Evolutionary conservation across 2,329 filamentous ascomycete species (phyloP).

Genomic region (Xylaria sp.): DNA sequence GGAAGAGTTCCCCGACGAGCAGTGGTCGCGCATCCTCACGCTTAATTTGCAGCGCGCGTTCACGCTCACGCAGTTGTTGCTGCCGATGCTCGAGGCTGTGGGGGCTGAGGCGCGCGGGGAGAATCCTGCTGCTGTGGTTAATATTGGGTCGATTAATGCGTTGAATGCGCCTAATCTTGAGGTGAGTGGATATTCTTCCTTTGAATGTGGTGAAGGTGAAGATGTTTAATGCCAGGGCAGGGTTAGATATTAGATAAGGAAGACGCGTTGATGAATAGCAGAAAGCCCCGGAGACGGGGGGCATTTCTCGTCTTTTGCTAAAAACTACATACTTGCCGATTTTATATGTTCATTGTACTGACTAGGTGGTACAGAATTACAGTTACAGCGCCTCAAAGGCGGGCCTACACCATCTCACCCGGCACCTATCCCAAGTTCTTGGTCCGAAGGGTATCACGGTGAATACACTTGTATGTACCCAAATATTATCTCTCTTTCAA

Average conservation of each 20-base stretch:
- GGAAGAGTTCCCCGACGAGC: slow-evolving; percentile 67
- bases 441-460: slow-evolving; percentile 69
- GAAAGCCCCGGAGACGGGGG: too few species aligned
- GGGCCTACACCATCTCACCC: slow-evolving; percentile 71
- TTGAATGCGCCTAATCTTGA: slow-evolving; percentile 68
- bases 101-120: slow-evolving; percentile 45
- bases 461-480: slow-evolving; percentile 73
- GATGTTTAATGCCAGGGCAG: neutral
- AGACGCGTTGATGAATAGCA: neutral
- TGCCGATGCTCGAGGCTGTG: slow-evolving; percentile 66
- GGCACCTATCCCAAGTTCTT: slow-evolving; percentile 69
- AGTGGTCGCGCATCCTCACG: slow-evolving; percentile 69
- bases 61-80: slow-evolving; percentile 71
- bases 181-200: slow-evolving; percentile 23
- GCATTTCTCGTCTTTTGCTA: neutral
- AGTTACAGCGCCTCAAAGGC: slow-evolving; percentile 72
- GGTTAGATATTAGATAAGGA: neutral
- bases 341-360: slow-evolving; percentile 1
- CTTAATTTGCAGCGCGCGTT: slow-evolving; percentile 77
- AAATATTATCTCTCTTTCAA: neutral
- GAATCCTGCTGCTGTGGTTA: slow-evolving; percentile 68
- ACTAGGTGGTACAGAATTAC: slow-evolving; percentile 57
- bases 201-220: neutral
- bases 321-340: neutral
- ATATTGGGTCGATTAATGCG: slow-evolving; percentile 73